Evolutionary conservation across 2,329 filamentous ascomycete species (phyloP).

Genomic region (Akanthomyces uredinophilus): DNA sequence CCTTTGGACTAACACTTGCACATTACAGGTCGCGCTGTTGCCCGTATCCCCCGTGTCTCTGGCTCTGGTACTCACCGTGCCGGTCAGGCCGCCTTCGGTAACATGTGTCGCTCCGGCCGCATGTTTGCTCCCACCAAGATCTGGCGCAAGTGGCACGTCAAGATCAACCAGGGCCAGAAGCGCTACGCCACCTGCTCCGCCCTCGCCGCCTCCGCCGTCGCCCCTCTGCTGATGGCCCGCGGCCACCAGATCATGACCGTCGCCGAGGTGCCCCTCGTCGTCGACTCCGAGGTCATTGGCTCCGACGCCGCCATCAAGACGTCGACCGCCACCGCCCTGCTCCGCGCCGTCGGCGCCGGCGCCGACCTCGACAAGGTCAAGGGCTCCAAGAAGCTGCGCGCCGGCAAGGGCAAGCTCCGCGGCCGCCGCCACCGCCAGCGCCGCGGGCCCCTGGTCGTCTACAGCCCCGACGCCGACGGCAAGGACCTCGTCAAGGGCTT

Average conservation of each 20-base stretch:
- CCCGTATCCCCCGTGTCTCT: slow-evolving; percentile 99
- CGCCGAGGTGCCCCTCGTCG: slow-evolving; percentile 93
- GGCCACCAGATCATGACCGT: slow-evolving; percentile 91
- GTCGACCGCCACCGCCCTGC: slow-evolving; percentile 75
- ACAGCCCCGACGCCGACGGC: slow-evolving; percentile 92
- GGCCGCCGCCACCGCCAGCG: slow-evolving; percentile 96
- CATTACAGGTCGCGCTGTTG: slow-evolving; percentile 86
- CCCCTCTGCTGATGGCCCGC: slow-evolving; percentile 91
- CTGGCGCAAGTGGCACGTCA: slow-evolving; percentile 99
- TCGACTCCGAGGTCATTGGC: slow-evolving; percentile 87
- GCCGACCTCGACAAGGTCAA: slow-evolving; percentile 93
- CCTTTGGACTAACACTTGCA: background rate
- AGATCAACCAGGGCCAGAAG: slow-evolving; percentile 99
- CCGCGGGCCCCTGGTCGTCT: slow-evolving; percentile 95
- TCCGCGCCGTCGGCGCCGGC: slow-evolving; percentile 87
- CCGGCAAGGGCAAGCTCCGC: slow-evolving; percentile 98
- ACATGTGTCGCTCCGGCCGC: slow-evolving; percentile 99
- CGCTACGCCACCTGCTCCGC: slow-evolving; percentile 97
- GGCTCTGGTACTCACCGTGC: slow-evolving; percentile 99
- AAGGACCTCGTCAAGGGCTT: slow-evolving; percentile 90
- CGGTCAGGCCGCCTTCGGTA: slow-evolving; percentile 99
- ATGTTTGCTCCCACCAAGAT: slow-evolving; percentile 99
- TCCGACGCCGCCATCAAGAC: slow-evolving; percentile 80
- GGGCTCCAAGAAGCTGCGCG: slow-evolving; percentile 92
- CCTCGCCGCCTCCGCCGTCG: slow-evolving; percentile 90